Evolutionary conservation across 495 filamentous ascomycete genomes (phyloP), one percentile per base, ranked within the genome.

Genomic region (Xylaria scruposa): DNA sequence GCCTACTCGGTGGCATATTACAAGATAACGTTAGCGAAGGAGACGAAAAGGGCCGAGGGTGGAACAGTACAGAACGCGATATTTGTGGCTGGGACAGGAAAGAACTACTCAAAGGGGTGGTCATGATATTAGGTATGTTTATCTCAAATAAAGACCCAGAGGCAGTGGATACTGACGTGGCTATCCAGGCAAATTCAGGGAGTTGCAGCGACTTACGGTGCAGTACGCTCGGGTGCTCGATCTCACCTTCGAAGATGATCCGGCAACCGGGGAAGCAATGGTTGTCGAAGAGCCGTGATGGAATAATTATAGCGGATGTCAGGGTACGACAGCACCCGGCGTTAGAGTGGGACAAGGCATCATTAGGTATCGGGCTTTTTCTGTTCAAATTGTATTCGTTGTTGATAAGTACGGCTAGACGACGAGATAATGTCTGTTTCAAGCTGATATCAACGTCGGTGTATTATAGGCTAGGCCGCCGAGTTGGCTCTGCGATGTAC

Each of bases 31-130:
- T 78, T 26, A 79, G 77, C 1, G 85, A 87, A 26, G 86, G 85
- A 7, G 83, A 83, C 3, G 84, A 83, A 0, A 81, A 78, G 12
- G 83, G 82, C 17, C 81, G 80, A 65, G 84, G 88, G 21, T 90
- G 88, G 85, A 86, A 85, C 40, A 88, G 87, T 70, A 83, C 88
- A 72, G 86, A 87, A 29, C 90, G 90, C 26, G 87, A 88, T 68
- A 84, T 98, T 47, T 97, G 95, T 79, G 96, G 97, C 60, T 98
- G 93, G 94, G 89, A 93, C 74, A 87, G 93, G 67, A 90, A 91
- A 79, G 92, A 94, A 36, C 82, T 99, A 53, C 78, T 98, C 74
- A 95, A 92, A 84, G 93, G 92, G 67, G 95, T 97, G 56, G 91
- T 98, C 66, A 83, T 97, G 77, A 93, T 97, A 78, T 87, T 99